Conservation (phyloP, 2,329 filamentous ascomycete genomes). For the Aureobasidium uvarum region DNA sequence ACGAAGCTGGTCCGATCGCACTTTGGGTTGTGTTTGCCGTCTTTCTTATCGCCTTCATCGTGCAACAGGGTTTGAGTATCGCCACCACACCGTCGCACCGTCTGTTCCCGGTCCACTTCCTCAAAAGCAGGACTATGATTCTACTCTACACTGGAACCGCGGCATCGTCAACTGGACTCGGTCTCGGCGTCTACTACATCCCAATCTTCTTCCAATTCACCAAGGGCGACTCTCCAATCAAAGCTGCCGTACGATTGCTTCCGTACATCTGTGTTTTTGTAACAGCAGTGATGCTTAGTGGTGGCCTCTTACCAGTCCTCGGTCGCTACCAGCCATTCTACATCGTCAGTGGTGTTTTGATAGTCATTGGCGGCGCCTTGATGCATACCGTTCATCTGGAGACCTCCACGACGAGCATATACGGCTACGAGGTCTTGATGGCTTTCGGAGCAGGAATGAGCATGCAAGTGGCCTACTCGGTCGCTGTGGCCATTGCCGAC, state of each 20-base stretch:
- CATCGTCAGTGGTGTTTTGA: constrained; percentile 40
- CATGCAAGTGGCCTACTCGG: constrained; percentile 31
- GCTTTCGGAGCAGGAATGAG: constrained; percentile 30
- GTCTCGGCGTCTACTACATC: constrained; percentile 49
- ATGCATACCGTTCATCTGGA: constrained; percentile 35
- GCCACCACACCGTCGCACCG: constrained; percentile 47
- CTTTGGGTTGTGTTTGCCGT: constrained; percentile 51
- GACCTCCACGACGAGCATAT: constrained; percentile 32
- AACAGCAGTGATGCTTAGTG: neutral
- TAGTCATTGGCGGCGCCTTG: constrained; percentile 40
- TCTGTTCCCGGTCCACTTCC: constrained; percentile 52
- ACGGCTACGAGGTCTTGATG: constrained; percentile 32
- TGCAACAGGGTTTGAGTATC: constrained; percentile 54
- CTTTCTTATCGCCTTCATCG: constrained; percentile 45
- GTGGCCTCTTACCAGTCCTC: constrained; percentile 40
- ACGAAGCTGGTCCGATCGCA: constrained; percentile 46
- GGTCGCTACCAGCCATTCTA: constrained; percentile 47
- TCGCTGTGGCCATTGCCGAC: constrained; percentile 27
- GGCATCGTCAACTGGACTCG: constrained; percentile 1
- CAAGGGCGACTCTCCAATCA: constrained; percentile 44
- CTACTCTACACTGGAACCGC: neutral
- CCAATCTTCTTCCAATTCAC: constrained; percentile 51
- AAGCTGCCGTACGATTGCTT: constrained; percentile 45
- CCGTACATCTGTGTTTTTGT: constrained; percentile 40
- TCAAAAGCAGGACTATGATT: neutral